A percentile compares a stretch with the other conserved stretches of the same genome.
These are phyloP conservation scores for Calocybe indica DNA, from an alignment of 768 basidiomycete species.

Conservation along the genomic window DNA sequence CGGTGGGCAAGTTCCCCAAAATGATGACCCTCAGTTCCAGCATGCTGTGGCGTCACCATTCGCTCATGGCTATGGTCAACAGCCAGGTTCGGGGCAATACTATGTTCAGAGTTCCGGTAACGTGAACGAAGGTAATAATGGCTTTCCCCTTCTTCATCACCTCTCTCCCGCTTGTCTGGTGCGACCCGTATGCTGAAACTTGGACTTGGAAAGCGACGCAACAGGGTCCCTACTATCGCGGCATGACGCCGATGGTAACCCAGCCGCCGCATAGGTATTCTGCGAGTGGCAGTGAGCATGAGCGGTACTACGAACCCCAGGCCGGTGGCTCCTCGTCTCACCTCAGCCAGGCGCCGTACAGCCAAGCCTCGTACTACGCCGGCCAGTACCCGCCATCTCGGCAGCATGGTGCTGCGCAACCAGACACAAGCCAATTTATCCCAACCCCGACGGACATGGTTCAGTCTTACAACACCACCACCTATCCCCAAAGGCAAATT, in stretches of 20 bases:
- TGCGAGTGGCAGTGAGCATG: constrained; percentile 10
- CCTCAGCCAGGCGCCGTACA: constrained; percentile 8
- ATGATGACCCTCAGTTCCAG: constrained; percentile 21
- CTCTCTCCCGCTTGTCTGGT: not conserved
- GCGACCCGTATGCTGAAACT: not conserved
- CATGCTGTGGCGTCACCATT: constrained; percentile 9
- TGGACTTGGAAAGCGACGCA: constrained; percentile 3
- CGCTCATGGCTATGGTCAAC: constrained; percentile 22
- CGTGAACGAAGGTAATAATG: constrained; percentile 9
- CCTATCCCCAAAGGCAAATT: constrained; percentile 16
- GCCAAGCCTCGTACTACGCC: constrained; percentile 15
- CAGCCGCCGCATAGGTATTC: constrained; percentile 23
- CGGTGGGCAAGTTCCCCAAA: constrained; percentile 18
- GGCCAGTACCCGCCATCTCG: constrained; percentile 10
- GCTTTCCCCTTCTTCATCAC: not conserved
- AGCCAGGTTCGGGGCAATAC: constrained; percentile 27
- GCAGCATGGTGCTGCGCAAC: constrained; percentile 4
- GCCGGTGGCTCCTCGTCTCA: constrained; percentile 16
- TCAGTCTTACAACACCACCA: constrained; percentile 24
- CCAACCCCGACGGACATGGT: constrained; percentile 43
- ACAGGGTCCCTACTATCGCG: constrained; percentile 26
- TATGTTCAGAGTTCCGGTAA: constrained; percentile 22
- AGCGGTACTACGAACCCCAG: constrained; percentile 16
- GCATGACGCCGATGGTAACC: constrained; percentile 27
- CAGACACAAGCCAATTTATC: constrained; percentile 20